These are phyloP conservation scores for Fusarium nisikadoi DNA, from an alignment of 2,329 filamentous ascomycete genomes.

Conservation along the genomic window DNA sequence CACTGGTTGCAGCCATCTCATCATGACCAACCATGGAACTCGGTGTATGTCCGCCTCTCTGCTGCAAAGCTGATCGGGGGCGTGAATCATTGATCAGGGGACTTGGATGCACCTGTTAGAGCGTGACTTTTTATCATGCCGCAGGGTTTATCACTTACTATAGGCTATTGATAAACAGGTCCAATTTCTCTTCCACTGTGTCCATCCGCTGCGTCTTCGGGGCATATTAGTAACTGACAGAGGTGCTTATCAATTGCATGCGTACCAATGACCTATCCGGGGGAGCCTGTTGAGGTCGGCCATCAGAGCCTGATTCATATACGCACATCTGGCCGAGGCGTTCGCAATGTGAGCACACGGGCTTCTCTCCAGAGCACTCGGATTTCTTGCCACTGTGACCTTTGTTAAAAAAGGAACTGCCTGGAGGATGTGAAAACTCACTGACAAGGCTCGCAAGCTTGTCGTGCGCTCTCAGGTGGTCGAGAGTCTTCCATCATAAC, in stretches of 20 bases:
- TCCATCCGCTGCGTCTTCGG: not conserved
- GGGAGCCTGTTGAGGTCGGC: not conserved
- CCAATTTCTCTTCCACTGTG: not conserved
- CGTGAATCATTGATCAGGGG: not conserved
- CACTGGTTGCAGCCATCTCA: not conserved
- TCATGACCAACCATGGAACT: not conserved
- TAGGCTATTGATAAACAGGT: not conserved
- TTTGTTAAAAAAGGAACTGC: fast-evolving
- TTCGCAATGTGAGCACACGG: not conserved
- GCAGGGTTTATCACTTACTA: not conserved
- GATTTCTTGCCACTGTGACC: not conserved
- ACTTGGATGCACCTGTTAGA: fast-evolving
- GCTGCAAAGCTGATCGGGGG: not conserved
- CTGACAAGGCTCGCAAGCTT: constrained; percentile 1
- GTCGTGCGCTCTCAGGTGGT: not conserved
- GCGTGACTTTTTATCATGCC: fast-evolving
- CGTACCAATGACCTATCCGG: not conserved
- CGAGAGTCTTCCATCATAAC: not conserved
- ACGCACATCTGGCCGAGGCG: not conserved
- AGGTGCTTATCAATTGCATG: fast-evolving
- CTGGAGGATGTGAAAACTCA: fast-evolving
- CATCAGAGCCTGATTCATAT: not conserved
- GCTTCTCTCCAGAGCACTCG: not conserved
- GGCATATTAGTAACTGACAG: fast-evolving
- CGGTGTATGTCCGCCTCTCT: not conserved